Percentiles rank a stretch among this genome's conserved stretches.
phyloP scores from a whole-genome alignment of 139 green algal genomes.

The Micractinium conductrix region DNA sequence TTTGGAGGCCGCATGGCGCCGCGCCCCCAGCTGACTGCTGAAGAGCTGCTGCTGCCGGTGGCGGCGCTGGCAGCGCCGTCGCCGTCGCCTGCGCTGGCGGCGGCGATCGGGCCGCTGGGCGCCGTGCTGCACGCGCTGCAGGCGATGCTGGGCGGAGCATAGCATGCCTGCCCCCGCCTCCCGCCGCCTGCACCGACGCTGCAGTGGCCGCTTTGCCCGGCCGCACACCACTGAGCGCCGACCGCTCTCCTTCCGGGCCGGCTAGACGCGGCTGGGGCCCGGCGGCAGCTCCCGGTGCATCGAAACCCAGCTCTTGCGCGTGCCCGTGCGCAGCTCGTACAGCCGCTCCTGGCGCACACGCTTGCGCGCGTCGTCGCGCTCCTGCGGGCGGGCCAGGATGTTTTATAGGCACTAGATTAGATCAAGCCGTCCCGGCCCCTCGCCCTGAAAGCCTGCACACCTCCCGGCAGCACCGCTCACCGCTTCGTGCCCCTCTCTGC shows the following conservation, averaged over 20 bases:
- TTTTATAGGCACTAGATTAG: too few species aligned
- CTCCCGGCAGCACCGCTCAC: too few species aligned
- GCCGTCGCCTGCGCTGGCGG: background rate
- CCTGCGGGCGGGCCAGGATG: slow-evolving; percentile 42
- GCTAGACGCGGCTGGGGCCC: too few species aligned
- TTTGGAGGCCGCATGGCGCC: background rate
- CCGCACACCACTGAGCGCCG: too few species aligned
- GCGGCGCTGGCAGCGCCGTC: background rate
- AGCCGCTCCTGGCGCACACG: slow-evolving; percentile 59
- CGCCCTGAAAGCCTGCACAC: too few species aligned
- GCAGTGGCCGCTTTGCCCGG: background rate
- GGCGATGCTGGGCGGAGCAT: background rate
- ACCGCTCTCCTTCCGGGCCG: too few species aligned
- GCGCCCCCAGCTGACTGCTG: background rate
- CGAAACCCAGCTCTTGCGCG: slow-evolving; percentile 35
- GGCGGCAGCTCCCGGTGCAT: slow-evolving; percentile 13
- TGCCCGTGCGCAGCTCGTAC: slow-evolving; percentile 48
- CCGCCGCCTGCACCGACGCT: background rate
- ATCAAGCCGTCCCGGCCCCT: too few species aligned
- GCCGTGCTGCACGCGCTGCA: background rate
- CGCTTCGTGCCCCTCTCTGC: too few species aligned
- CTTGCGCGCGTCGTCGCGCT: slow-evolving; percentile 56
- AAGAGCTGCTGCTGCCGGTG: background rate
- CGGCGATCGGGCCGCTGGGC: background rate
- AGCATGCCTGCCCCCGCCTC: background rate